A percentile compares a stretch with the other conserved stretches of the same genome.
phyloP scores from a whole-genome alignment of 2,329 filamentous ascomycete species.

The Beauveria rudraprayagi region DNA sequence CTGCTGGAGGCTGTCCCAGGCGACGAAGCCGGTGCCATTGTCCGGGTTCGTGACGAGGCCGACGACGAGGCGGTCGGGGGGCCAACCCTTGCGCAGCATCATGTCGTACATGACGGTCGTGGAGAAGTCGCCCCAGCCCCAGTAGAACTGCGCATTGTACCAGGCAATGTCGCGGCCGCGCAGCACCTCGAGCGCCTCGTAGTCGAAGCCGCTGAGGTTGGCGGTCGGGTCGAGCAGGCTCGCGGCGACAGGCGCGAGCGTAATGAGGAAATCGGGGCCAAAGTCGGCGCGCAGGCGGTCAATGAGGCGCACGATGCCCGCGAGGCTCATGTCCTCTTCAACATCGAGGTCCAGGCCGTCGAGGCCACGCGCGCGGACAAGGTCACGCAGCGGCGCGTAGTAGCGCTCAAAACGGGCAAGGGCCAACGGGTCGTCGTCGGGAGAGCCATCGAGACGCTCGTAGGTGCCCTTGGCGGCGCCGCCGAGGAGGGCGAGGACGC shows the following conservation, averaged over 20 bases:
- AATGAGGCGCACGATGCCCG: constrained; percentile 58
- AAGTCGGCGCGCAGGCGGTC: constrained; percentile 63
- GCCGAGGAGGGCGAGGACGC: constrained; percentile 79
- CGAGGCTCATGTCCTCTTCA: constrained; percentile 66
- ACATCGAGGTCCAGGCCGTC: constrained; percentile 73
- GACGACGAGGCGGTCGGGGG: constrained; percentile 64
- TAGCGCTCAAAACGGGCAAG: constrained; percentile 57
- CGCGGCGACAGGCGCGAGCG: constrained; percentile 73
- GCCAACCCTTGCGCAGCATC: constrained; percentile 58
- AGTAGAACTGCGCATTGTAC: constrained; percentile 94
- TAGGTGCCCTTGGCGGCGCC: constrained; percentile 75
- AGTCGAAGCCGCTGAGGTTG: constrained; percentile 77
- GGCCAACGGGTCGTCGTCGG: constrained; percentile 27
- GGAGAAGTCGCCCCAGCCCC: constrained; percentile 64
- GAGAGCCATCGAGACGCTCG: constrained; percentile 43
- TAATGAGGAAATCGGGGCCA: constrained; percentile 63
- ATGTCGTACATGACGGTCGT: constrained; percentile 40
- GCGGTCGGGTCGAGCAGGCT: constrained; percentile 47
- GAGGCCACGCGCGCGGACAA: constrained; percentile 53
- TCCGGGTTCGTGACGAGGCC: constrained; percentile 72
- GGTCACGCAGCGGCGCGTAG: constrained; percentile 59
- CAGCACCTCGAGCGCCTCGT: constrained; percentile 63
- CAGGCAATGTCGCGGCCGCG: constrained; percentile 62
- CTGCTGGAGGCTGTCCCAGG: constrained; percentile 36
- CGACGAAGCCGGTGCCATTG: constrained; percentile 55